Conservation (phyloP, 2,329 filamentous ascomycete genomes). For the Arthrobotrys sphaeroides region DNA sequence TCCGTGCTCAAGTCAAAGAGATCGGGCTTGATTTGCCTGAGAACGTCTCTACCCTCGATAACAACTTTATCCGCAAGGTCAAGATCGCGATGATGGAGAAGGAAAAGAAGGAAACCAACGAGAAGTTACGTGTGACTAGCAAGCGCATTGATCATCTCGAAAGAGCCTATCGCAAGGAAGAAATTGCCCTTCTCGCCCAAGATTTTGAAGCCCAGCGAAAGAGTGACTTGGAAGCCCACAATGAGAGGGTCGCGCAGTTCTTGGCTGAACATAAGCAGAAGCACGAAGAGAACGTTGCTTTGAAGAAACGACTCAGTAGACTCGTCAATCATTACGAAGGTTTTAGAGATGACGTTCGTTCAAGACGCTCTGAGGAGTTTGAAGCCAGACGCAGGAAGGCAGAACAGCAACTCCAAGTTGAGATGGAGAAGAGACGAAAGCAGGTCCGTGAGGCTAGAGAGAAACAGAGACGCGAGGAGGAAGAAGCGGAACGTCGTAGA, state of each 20-base stretch:
- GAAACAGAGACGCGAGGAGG: slow-evolving; percentile 82
- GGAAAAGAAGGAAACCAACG: slow-evolving; percentile 95
- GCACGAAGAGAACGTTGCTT: slow-evolving; percentile 88
- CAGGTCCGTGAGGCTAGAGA: slow-evolving; percentile 84
- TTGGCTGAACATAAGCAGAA: slow-evolving; percentile 83
- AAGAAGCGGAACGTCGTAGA: slow-evolving; percentile 80
- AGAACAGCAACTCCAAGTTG: slow-evolving; percentile 90
- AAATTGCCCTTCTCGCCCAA: slow-evolving; percentile 85
- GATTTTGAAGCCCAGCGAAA: slow-evolving; percentile 88
- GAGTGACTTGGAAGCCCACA: slow-evolving; percentile 80
- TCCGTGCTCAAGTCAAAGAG: slow-evolving; percentile 44
- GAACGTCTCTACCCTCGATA: slow-evolving; percentile 86
- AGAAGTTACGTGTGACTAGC: slow-evolving; percentile 87
- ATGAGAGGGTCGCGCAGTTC: slow-evolving; percentile 78
- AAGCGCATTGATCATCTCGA: slow-evolving; percentile 98
- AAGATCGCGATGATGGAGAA: slow-evolving; percentile 96
- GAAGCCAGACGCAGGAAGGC: slow-evolving; percentile 92
- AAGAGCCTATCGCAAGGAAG: slow-evolving; percentile 94
- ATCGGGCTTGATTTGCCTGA: slow-evolving; percentile 73
- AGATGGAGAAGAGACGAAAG: slow-evolving; percentile 86
- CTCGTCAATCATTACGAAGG: slow-evolving; percentile 84
- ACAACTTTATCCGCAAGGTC: slow-evolving; percentile 87
- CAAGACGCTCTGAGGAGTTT: slow-evolving; percentile 91
- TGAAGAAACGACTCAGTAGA: slow-evolving; percentile 90
- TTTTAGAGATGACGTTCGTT: slow-evolving; percentile 82